Evolutionary conservation across 2,329 filamentous ascomycete species (phyloP), one percentile per base, ranked within the genome.

Genomic region (Cordyceps farinosa): DNA sequence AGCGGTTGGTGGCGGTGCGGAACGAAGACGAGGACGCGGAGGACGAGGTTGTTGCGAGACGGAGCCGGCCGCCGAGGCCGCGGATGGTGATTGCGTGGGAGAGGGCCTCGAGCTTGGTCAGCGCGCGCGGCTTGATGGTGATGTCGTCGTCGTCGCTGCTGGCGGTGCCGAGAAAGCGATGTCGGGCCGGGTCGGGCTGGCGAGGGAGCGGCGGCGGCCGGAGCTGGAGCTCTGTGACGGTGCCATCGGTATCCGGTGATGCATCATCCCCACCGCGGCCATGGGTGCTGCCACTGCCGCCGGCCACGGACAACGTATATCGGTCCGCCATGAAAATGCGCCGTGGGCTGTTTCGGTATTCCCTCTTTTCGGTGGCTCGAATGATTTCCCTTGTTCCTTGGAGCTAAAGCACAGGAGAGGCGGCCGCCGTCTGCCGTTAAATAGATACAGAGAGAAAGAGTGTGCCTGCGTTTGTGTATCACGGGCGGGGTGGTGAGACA

Each of bases 41-140:
- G 22, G 22, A 22, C 22, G 22, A 22, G 22, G 22, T 22, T 22
- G 22, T 22, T 22, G 22, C 22, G 22, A 22, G 22, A 22, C 22
- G 22, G 22, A 22, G 22, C 22, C 22, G n/a, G 47, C 55, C 42
- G 42, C 34, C 13, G 8, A 22, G 1, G 44, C 55, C 10, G 27
- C 36, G 22, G 45, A 30, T 5, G 45, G 45, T 32, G 56, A 50
- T 9, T 13, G 29, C 15, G 32, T 34, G 17, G 44, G 44, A 22
- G 44, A 59, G 44, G 8, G 34, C 32, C 22, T 7, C 22, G 15
- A 60, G 32, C 22, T 40, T 52, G 47, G 11, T 9, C 34, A 60
- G 57, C 38, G 44, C 52, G 27, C 38, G 47, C 45, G 57, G 57
- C 57, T 60, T 60, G 29, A 22, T 32, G 47, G 29, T 34, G 29